Base-by-base conservation (phyloP, 257 asterid species). In the Buddleja alternifolia region DNA sequence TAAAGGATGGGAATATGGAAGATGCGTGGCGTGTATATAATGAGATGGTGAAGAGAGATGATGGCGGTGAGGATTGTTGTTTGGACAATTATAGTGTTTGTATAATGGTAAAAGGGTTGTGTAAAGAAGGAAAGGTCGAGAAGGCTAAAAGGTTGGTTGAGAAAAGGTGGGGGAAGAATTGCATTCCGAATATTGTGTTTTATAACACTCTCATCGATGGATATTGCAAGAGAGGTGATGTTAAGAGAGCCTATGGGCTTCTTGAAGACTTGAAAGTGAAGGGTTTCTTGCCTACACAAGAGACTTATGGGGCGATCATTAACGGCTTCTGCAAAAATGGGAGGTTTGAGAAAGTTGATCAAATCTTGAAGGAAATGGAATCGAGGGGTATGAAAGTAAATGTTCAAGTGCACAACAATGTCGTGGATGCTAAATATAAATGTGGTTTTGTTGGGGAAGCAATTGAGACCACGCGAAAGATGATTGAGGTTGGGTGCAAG, bases 121-220 rank as follows among this genome's bases (percentile, higher is more conserved):
- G 97, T 73, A 82, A 77, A 75, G 88, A 84, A 46, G 95, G 96
- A 36, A 82, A 84, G 73, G 89, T 93, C 24, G 88, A 85, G 64
- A 83, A 87, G 75, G 97, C 90, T 70, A 50, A 66, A 77, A 82
- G 77, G 64, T 75, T 93, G 78, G 87, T 93, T 55, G 94, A 84
- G 84, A 85, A 80, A 61, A 85, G 81, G 63, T 90, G 99, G 96
- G 99, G 97, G 58, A 82, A 70, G 78, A 80, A 80, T 21, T 91
- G 96, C 76, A 81, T 93, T 41, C 99, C 99, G 0, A 83, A 88
- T 73, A 58, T 87, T 41, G 90, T 93, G 74, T 88, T 93, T 63
- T 90, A 88, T 47, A 88, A 90, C 77, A 81, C 71, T 55, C 90
- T 93, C 70, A 87, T 93, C 55, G 91, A 90, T 75, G 99, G 99